Evolutionary conservation across 2,329 filamentous ascomycete species (phyloP).

Genomic region (Fonsecaea multimorphosa): DNA sequence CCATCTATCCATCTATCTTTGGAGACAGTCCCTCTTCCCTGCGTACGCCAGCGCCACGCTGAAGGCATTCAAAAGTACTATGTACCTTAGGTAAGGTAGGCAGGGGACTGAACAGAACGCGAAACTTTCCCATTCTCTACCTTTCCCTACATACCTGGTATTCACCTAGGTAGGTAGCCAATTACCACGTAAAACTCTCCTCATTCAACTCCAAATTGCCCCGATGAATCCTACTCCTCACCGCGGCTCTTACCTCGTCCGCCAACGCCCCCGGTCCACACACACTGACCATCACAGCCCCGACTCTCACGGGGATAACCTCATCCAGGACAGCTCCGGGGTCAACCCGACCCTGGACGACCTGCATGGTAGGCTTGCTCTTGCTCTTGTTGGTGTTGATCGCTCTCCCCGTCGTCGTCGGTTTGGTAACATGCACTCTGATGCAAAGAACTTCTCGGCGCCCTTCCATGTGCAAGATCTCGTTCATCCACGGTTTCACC

Average conservation of each 20-base stretch:
- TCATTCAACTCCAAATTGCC: constrained; percentile 67
- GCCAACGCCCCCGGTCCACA: constrained; percentile 69
- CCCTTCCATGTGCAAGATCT: constrained; percentile 64
- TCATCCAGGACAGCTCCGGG: constrained; percentile 63
- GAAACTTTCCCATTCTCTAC: too few species aligned
- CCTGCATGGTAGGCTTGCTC: constrained; percentile 64
- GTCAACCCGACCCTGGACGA: constrained; percentile 66
- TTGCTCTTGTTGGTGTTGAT: constrained; percentile 58
- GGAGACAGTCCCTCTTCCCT: background rate
- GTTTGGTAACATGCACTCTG: constrained; percentile 68
- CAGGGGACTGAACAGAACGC: too few species aligned
- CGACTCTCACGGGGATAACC: constrained; percentile 61
- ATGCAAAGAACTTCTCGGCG: constrained; percentile 65
- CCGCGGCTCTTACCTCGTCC: constrained; percentile 64
- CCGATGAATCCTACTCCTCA: constrained; percentile 57
- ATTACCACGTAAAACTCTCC: constrained; percentile 69
- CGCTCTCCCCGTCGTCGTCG: constrained; percentile 59
- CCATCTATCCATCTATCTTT: too few species aligned
- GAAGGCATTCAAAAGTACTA: background rate
- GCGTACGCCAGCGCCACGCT: background rate
- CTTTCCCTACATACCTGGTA: too few species aligned
- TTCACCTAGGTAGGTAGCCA: too few species aligned
- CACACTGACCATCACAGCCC: constrained; percentile 66
- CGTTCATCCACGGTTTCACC: constrained; percentile 71
- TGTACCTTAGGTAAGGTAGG: too few species aligned